Conservation (phyloP, 441 rosid genomes). For the Raphanus hybrid region DNA sequence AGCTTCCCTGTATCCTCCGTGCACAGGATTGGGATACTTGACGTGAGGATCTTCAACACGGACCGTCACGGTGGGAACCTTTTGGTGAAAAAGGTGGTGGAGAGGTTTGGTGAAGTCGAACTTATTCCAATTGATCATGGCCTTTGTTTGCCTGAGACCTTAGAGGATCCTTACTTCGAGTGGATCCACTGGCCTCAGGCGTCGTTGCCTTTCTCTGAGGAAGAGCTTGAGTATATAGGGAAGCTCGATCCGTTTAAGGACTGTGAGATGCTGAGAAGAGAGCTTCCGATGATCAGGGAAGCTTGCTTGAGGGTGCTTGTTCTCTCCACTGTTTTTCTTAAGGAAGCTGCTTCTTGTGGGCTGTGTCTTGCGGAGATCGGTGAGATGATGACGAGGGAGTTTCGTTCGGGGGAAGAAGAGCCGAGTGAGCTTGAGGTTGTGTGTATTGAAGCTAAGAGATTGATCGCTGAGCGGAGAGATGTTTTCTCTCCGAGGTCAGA, state of each 20-base stretch:
- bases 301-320: not conserved
- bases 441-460: not conserved
- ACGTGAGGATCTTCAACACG: not conserved
- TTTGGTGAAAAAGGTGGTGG: not conserved
- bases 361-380: constrained; percentile 2
- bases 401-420: not conserved
- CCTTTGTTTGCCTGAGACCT: not conserved
- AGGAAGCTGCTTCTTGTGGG: not conserved
- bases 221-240: not conserved
- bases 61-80: not conserved
- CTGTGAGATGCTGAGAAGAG: constrained; percentile 1
- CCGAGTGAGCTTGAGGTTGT: not conserved
- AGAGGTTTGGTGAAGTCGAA: not conserved
- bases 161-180: not conserved
- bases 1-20: not conserved
- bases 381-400: not conserved
- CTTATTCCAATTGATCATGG: not conserved
- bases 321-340: not conserved
- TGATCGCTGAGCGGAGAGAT: not conserved
- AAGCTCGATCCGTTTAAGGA: not conserved
- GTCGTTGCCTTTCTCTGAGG: not conserved
- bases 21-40: not conserved
- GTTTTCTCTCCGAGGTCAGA: not conserved
- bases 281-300: not conserved
- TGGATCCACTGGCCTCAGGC: constrained; percentile 2